Evolutionary conservation across 108 stramenopile genomes (phyloP).

Genomic region (Heterococcus sp.): DNA sequence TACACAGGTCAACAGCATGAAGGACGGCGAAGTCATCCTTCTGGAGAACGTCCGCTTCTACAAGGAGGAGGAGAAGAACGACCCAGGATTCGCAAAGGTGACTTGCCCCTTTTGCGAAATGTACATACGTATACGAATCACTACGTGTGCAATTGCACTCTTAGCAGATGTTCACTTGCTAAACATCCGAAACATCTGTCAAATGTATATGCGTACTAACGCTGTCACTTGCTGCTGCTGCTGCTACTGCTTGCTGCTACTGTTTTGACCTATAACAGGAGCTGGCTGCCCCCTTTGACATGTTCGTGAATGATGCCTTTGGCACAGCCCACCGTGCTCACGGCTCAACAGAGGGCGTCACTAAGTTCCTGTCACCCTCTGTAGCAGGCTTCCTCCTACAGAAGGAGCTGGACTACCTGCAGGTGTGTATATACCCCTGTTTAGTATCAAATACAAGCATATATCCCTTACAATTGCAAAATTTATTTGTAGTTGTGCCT

Average conservation of each 20-base stretch:
- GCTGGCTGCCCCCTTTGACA: slow-evolving; percentile 69
- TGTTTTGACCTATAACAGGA: slow-evolving; percentile 6
- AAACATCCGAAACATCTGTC: too few relatives aligned
- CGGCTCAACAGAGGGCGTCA: slow-evolving; percentile 91
- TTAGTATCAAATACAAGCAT: too few relatives aligned
- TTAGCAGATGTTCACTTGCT: too few relatives aligned
- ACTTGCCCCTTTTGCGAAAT: too few relatives aligned
- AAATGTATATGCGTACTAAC: too few relatives aligned
- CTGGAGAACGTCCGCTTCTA: slow-evolving; percentile 98
- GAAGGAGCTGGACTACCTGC: slow-evolving; percentile 94
- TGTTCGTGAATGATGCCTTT: slow-evolving; percentile 97
- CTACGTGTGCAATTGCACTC: too few relatives aligned
- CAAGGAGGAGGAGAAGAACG: slow-evolving; percentile 58
- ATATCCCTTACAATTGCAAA: too few relatives aligned
- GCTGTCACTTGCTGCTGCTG: not conserved
- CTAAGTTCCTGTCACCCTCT: slow-evolving; percentile 48
- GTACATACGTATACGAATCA: too few relatives aligned
- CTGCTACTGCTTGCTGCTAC: too few relatives aligned
- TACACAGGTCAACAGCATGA: slow-evolving; percentile 66
- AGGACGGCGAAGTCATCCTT: slow-evolving; percentile 76
- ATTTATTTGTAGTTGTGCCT: too few relatives aligned
- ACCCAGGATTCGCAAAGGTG: slow-evolving; percentile 46
- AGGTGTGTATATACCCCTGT: too few relatives aligned
- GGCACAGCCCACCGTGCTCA: slow-evolving; percentile 99
- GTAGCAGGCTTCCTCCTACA: too few relatives aligned